Conservation (phyloP, 1,284 basidiomycete genomes). For the Rhodotorula sp. region DNA sequence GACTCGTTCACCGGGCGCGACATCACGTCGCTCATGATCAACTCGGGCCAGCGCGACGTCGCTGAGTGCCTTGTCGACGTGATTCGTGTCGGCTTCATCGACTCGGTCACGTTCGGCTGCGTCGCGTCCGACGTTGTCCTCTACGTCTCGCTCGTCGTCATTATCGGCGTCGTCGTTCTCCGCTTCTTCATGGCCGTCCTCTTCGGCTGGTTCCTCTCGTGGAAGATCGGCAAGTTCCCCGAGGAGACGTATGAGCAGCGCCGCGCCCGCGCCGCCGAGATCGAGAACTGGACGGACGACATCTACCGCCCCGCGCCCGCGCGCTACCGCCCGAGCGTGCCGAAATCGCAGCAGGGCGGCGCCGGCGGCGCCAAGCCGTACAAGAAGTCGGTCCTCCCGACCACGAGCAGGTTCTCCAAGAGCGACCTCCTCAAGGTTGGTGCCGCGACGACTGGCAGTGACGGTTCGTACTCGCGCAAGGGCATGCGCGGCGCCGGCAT, state of each 20-base stretch:
- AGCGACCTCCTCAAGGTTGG: constrained; percentile 53
- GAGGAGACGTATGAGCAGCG: constrained; percentile 91
- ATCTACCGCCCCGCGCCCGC: constrained; percentile 94
- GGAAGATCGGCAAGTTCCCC: constrained; percentile 89
- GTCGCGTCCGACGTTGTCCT: constrained; percentile 93
- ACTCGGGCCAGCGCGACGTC: constrained; percentile 61
- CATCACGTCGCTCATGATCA: constrained; percentile 79
- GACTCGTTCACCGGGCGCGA: constrained; percentile 75
- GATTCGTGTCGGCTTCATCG: constrained; percentile 86
- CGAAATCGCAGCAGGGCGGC: not conserved
- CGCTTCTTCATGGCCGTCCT: constrained; percentile 95
- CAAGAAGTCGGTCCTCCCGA: constrained; percentile 70
- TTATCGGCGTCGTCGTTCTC: constrained; percentile 92
- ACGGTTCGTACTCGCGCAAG: constrained; percentile 20
- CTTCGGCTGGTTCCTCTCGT: constrained; percentile 96
- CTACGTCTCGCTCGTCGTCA: constrained; percentile 93
- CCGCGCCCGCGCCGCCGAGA: constrained; percentile 85
- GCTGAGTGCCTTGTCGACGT: constrained; percentile 85
- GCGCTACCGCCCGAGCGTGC: constrained; percentile 84
- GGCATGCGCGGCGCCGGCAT: constrained; percentile 45
- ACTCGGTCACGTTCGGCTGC: constrained; percentile 91
- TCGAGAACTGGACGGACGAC: constrained; percentile 95
- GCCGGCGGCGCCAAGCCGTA: constrained; percentile 54
- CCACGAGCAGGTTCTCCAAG: constrained; percentile 77
- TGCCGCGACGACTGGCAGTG: not conserved